Percentiles rank a stretch among this genome's conserved stretches.
These are phyloP conservation scores for Fermentozyma sake DNA, from an alignment of 1,139 yeast species.

Conservation along the genomic window DNA sequence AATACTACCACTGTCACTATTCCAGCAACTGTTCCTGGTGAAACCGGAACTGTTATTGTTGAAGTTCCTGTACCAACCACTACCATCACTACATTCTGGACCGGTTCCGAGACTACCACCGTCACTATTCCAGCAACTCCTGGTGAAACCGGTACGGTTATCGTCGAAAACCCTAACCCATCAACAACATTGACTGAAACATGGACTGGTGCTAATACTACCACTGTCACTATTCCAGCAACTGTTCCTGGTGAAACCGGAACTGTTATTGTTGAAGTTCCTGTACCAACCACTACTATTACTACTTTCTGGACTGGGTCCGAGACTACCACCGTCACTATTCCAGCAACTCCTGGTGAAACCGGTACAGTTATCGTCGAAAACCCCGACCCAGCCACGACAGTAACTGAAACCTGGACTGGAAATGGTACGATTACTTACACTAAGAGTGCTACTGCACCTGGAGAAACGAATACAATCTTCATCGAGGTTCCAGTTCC, in stretches of 20 bases:
- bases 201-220: constrained; percentile 2
- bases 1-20: constrained; percentile 6
- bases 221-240: constrained; percentile 8
- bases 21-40: constrained; percentile 10
- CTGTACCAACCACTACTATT: constrained; percentile 9
- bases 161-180: constrained; percentile 13
- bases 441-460: constrained; percentile 6
- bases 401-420: constrained; percentile 9
- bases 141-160: constrained; percentile 9
- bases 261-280: constrained; percentile 11
- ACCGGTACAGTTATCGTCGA: constrained; percentile 10
- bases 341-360: constrained; percentile 9
- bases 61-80: constrained; percentile 14
- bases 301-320: constrained; percentile 15
- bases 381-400: constrained; percentile 12
- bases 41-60: constrained; percentile 12
- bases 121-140: constrained; percentile 6
- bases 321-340: constrained; percentile 17
- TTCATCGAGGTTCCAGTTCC: constrained; percentile 15
- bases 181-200: constrained; percentile 4
- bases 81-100: constrained; percentile 6
- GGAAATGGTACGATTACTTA: constrained; percentile 5
- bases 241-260: constrained; percentile 7
- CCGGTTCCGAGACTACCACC: constrained; percentile 5
- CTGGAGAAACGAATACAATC: constrained; percentile 13